Base-by-base conservation (phyloP, 805 yeast species). In the Kazachstania taianensis region DNA sequence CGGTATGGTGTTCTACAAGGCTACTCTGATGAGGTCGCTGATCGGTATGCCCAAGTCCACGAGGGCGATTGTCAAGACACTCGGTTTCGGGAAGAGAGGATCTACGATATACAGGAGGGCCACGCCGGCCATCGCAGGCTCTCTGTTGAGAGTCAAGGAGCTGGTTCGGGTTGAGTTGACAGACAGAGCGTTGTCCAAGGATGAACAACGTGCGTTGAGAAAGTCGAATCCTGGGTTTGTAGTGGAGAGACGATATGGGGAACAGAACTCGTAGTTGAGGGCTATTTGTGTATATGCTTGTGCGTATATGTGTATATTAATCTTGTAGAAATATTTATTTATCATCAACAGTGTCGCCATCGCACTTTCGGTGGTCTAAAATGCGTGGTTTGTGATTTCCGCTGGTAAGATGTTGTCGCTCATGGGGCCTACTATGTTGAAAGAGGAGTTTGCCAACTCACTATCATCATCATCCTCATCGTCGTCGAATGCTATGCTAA, bases 71-170 rank as follows among this genome's bases (percentile, higher is more conserved):
- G 73, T 84, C 19, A 62, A 69, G 39, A 70, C 81, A 6, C 65
- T 89, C 41, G 97, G 97, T 0, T 72, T 89, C 36, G 72, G 68
- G 36, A 75, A 69, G 49, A 75, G 92, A 48, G 83, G 87, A 36
- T 77, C 78, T 27, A 72, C 78, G 2, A 78, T 75, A 2, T 87
- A 80, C 60, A 87, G 77, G 50, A 61, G 63, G 32, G 84, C 82
- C 4, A 69, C 80, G 9, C 86, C 94, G 12, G 73, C 79, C 23
- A 72, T 79, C 41, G 96, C 97, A 3, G 95, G 94, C 57, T 77
- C 78, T 66, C 69, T 89, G 38, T 74, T 84, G 22, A 66, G 70
- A 40, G 83, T 89, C 31, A 89, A 89, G 59, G 96, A 89, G 57
- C 66, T 89, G 38, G 87, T 89, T 7, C 73, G 72, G 32, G 92